phyloP scores from a whole-genome alignment of 164 flowering plant genomes.

The Berberis vulgaris region DNA sequence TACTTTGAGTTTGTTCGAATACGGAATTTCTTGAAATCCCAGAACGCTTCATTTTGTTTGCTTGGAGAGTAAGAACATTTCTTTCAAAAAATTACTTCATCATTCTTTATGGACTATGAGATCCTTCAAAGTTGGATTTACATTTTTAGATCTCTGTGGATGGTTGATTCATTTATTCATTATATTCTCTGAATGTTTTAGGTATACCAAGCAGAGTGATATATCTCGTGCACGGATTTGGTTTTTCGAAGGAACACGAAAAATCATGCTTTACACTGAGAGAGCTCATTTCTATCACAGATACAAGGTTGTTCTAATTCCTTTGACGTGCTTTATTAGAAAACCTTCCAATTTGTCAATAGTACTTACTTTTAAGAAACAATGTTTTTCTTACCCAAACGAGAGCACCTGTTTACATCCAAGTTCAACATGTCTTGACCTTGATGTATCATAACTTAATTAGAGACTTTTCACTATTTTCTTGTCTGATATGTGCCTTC shows the following conservation, averaged over 20 bases:
- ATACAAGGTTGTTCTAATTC: conserved; percentile 60
- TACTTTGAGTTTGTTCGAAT: conserved; percentile 78
- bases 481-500: too few relatives aligned
- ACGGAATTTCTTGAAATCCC: conserved; percentile 71
- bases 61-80: conserved; percentile 68
- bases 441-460: too few relatives aligned
- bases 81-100: background rate
- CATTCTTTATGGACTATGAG: background rate
- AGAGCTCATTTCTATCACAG: conserved; percentile 86
- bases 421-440: too few relatives aligned
- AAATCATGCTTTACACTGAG: conserved; percentile 89
- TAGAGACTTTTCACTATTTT: too few relatives aligned
- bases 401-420: too few relatives aligned
- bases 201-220: conserved; percentile 67
- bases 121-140: background rate
- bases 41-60: conserved; percentile 74
- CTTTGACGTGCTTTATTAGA: too few relatives aligned
- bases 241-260: conserved; percentile 64
- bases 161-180: background rate
- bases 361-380: too few relatives aligned
- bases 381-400: too few relatives aligned
- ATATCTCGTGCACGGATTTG: conserved; percentile 77
- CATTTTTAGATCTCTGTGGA: background rate
- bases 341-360: too few relatives aligned
- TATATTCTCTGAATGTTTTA: conserved; percentile 10